Percentiles rank a stretch among this genome's conserved stretches.
Evolutionary conservation across 768 basidiomycete genomes (phyloP).

Genomic region (Mycena venus): DNA sequence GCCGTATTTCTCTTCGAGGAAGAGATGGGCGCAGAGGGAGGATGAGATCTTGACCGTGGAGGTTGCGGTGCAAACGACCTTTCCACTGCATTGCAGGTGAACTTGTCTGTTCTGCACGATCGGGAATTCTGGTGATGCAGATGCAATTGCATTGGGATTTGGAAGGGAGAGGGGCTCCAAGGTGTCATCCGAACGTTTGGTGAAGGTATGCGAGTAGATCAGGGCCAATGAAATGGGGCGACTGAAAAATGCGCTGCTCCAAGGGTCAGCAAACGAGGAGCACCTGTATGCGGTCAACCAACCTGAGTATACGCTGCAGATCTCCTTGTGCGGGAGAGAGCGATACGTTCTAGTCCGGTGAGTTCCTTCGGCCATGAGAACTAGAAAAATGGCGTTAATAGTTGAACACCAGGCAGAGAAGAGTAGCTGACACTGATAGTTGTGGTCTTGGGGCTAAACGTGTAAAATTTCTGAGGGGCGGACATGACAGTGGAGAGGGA

Average conservation of each 20-base stretch:
- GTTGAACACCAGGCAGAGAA: neutral
- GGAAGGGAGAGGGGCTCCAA: slow-evolving; percentile 49
- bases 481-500: neutral
- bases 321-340: slow-evolving; percentile 79
- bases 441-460: slow-evolving; percentile 60
- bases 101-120: slow-evolving; percentile 76
- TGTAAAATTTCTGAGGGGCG: slow-evolving; percentile 41
- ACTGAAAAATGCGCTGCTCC: slow-evolving; percentile 72
- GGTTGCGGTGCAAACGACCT: slow-evolving; percentile 72
- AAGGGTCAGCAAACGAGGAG: neutral
- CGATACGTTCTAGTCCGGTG: slow-evolving; percentile 76
- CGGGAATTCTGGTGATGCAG: slow-evolving; percentile 62
- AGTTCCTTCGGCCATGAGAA: slow-evolving; percentile 66
- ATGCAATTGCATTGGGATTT: slow-evolving; percentile 50
- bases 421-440: slow-evolving; percentile 53
- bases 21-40: slow-evolving; percentile 67
- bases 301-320: slow-evolving; percentile 79
- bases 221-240: slow-evolving; percentile 70
- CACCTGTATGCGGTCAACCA: slow-evolving; percentile 21
- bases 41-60: slow-evolving; percentile 75
- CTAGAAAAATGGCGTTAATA: slow-evolving; percentile 41
- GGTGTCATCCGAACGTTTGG: slow-evolving; percentile 41
- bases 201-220: slow-evolving; percentile 65
- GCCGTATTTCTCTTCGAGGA: slow-evolving; percentile 76
- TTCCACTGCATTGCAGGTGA: slow-evolving; percentile 68